Evolutionary conservation across 1,139 yeast genomes (phyloP), one percentile per base, ranked within the genome.

Genomic region (Geotrichum histeridarum): DNA sequence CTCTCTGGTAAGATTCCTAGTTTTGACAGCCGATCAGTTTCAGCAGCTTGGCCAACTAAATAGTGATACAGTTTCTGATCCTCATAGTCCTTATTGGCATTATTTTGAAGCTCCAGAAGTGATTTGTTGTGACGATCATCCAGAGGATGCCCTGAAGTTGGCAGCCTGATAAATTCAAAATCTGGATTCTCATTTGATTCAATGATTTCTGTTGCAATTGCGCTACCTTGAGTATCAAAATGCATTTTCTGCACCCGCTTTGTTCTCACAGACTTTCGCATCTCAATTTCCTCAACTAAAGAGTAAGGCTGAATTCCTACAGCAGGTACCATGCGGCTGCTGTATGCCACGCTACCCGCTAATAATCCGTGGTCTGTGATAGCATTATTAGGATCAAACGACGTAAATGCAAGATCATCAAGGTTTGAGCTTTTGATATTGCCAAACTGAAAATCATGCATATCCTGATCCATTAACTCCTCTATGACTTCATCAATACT

Each of bases 231-330:
- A n/a, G 55, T 58, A 32, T 68, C 71, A 27, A 64, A 58, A 18
- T 59, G 46, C 15, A 68, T 62, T 18, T 60, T 60, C 43, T 61
- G 61, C 31, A 59, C 59, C 50, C 70, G 68, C 1, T 66, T 61
- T 43, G 56, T 59, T 15, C 65, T 58, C 32, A 69, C 71, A n/a
- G 68, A 67, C 54, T 70, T 70, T 35, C 74, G 67, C 54, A 70
- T 60, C 57, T 70, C 74, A 42, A 70, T 57, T 57, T 70, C 74
- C 56, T 70, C 74, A 48, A 70, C 67, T 15, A 70, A 61, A 7
- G 72, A 66, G 14, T 64, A 63, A 0, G 69, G 67, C 45, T 63
- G 62, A 4, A 61, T 61, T 2, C 58, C 60, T 8, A 56, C 59
- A 12, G 54, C 50, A 18, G 63, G 60, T 3, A 48, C 45, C 17